Evolutionary conservation across 192 early-diverging fungal genomes (phyloP).

Genomic region (Coemansia aciculifera): DNA sequence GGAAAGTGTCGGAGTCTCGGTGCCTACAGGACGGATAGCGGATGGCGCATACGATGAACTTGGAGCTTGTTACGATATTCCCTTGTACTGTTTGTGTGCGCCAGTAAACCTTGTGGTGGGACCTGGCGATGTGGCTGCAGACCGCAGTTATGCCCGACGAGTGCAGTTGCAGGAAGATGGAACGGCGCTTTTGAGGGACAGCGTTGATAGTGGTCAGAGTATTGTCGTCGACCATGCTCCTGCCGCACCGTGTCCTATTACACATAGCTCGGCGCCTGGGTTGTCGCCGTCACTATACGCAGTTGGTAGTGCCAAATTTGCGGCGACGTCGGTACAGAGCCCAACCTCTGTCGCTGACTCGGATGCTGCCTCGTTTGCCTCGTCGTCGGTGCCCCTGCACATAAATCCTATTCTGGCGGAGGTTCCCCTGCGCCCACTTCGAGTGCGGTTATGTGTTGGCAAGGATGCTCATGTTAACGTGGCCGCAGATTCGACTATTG

Average conservation of each 20-base stretch:
- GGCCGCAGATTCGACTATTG: slow-evolving; percentile 26
- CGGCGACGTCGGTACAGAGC: slow-evolving; percentile 6
- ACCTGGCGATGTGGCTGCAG: background rate
- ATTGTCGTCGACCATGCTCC: background rate
- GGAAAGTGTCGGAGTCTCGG: slow-evolving; percentile 64
- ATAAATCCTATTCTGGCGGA: background rate
- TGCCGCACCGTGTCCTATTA: background rate
- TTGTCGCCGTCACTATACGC: slow-evolving; percentile 4
- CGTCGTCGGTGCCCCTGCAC: slow-evolving; percentile 1
- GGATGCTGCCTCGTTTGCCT: slow-evolving; percentile 7
- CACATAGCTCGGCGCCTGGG: background rate
- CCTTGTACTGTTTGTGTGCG: slow-evolving; percentile 63
- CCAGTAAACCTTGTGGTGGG: slow-evolving; percentile 57
- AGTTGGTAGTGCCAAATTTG: background rate
- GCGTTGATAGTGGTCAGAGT: background rate
- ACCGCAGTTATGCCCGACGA: slow-evolving; percentile 2
- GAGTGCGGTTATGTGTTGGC: slow-evolving; percentile 26
- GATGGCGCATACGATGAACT: slow-evolving; percentile 84
- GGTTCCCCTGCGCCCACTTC: background rate
- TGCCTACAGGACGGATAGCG: slow-evolving; percentile 67
- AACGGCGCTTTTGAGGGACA: background rate
- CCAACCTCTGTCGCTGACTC: slow-evolving; percentile 13
- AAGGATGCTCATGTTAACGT: slow-evolving; percentile 16
- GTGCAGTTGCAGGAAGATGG: background rate
- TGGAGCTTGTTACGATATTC: slow-evolving; percentile 70